Percentiles rank a stretch among this genome's conserved stretches.
These are phyloP conservation scores for Pseudozyma flocculosa DNA, from an alignment of 1,284 basidiomycete genomes.

Conservation along the genomic window DNA sequence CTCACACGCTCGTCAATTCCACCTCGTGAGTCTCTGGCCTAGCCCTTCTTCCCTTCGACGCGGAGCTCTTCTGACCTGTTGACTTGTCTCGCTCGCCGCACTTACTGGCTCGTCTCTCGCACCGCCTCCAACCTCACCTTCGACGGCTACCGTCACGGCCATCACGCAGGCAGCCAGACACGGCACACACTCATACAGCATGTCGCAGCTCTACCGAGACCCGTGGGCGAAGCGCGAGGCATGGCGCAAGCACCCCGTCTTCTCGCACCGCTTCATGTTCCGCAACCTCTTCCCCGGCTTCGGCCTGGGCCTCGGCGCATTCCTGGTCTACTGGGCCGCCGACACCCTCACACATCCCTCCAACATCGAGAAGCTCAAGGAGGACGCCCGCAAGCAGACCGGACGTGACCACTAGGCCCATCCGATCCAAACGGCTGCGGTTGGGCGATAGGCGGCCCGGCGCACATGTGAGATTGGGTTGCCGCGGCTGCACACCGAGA, in stretches of 20 bases:
- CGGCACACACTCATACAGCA: slow-evolving; percentile 6
- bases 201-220: slow-evolving; percentile 52
- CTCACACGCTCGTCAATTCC: no score
- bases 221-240: slow-evolving; percentile 57
- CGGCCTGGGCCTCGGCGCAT: slow-evolving; percentile 48
- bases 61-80: no score
- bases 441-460: neutral
- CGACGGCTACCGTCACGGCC: no score
- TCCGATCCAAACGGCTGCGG: neutral
- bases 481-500: no score
- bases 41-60: no score
- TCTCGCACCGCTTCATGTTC: slow-evolving; percentile 50
- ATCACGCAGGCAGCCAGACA: neutral
- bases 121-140: no score
- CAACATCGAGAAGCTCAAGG: slow-evolving; percentile 54
- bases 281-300: slow-evolving; percentile 57
- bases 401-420: slow-evolving; percentile 19
- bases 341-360: slow-evolving; percentile 47
- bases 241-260: slow-evolving; percentile 57
- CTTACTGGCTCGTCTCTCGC: no score
- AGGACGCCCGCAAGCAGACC: slow-evolving; percentile 47
- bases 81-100: no score
- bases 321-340: slow-evolving; percentile 40
- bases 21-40: no score
- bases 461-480: no score